phyloP scores from a whole-genome alignment of 371 early-diverging fungal species.

The Circinella minor region DNA sequence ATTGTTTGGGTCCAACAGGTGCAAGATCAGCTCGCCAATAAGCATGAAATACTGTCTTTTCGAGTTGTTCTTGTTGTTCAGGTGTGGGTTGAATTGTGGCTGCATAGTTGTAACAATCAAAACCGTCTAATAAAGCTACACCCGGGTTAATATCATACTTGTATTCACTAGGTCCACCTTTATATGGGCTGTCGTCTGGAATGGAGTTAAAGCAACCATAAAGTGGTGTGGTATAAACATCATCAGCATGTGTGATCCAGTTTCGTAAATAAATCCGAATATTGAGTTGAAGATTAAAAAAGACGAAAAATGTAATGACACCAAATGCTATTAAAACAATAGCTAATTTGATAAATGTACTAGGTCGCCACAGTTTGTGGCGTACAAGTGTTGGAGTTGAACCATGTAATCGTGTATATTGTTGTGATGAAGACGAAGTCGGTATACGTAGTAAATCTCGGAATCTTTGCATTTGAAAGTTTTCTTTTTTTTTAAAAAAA shows the following conservation, averaged over 20 bases:
- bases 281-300: constrained; percentile 53
- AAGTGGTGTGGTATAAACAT: constrained; percentile 42
- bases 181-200: constrained; percentile 41
- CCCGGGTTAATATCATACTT: constrained; percentile 51
- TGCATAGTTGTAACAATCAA: constrained; percentile 60
- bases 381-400: constrained; percentile 26
- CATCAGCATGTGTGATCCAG: constrained; percentile 57
- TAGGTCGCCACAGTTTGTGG: constrained; percentile 39
- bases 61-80: neutral
- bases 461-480: constrained; percentile 11
- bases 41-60: constrained; percentile 48
- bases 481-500: no score
- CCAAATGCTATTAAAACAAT: constrained; percentile 18
- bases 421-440: neutral
- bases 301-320: constrained; percentile 39
- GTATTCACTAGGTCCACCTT: constrained; percentile 33
- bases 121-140: constrained; percentile 47
- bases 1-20: constrained; percentile 53
- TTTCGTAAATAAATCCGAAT: constrained; percentile 54
- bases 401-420: constrained; percentile 15
- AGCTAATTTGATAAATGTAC: constrained; percentile 34
- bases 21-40: constrained; percentile 59
- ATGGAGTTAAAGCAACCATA: constrained; percentile 50
- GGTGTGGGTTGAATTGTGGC: constrained; percentile 38
- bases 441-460: constrained; percentile 14